Conservation (phyloP, 169 alveolate species). For the Babesia bovis region DNA sequence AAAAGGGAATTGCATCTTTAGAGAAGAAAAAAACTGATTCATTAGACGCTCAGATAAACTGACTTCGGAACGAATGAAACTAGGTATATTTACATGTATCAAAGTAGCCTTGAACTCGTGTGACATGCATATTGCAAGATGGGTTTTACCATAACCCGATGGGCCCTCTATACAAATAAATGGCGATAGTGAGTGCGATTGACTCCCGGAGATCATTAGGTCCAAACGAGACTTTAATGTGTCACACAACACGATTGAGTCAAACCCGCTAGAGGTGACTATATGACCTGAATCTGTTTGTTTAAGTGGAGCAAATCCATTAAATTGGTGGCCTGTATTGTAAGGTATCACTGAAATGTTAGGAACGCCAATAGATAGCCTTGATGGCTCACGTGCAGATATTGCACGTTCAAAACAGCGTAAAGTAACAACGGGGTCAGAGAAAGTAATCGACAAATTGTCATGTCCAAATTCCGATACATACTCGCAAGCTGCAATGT, state of each 20-base stretch:
- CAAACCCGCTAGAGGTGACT: not conserved
- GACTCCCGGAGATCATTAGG: not conserved
- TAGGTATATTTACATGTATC: slow-evolving; percentile 5
- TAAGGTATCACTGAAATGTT: slow-evolving; percentile 12
- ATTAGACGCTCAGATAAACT: slow-evolving; percentile 46
- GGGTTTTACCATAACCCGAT: slow-evolving; percentile 58
- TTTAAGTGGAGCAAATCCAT: slow-evolving; percentile 3
- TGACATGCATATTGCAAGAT: slow-evolving; percentile 24
- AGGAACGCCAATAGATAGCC: slow-evolving; percentile 16
- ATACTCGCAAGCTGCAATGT: slow-evolving; percentile 30
- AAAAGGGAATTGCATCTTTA: slow-evolving; percentile 18
- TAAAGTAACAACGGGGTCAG: not conserved
- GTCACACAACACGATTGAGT: slow-evolving; percentile 12
- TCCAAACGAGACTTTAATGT: not conserved
- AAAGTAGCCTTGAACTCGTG: slow-evolving; percentile 39
- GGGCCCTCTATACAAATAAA: slow-evolving; percentile 41
- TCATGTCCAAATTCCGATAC: not conserved
- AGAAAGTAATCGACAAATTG: not conserved
- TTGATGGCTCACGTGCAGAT: not conserved
- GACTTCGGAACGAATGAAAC: slow-evolving; percentile 51
- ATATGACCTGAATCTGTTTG: not conserved
- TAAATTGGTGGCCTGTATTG: not conserved
- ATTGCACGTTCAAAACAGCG: slow-evolving; percentile 30
- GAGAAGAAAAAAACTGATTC: slow-evolving; percentile 32
- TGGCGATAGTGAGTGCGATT: not conserved